Conservation (phyloP, 148 eudicot genomes). For the Nepenthes mirabilis region DNA sequence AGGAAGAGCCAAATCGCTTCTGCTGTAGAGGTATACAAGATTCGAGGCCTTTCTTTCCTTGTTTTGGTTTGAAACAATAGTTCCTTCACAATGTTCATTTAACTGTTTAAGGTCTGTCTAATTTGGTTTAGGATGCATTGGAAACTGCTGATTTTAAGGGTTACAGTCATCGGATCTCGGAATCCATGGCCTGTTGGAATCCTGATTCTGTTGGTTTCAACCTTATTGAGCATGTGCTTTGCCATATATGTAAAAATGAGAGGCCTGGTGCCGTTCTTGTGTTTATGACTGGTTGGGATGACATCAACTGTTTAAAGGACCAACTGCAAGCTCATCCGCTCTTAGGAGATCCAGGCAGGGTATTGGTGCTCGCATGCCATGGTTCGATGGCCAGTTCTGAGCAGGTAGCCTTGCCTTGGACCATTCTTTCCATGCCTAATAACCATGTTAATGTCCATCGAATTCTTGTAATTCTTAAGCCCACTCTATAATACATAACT, state of each 20-base stretch:
- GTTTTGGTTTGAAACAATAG: not conserved
- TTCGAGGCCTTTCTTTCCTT: constrained; percentile 2
- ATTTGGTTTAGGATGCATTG: constrained; percentile 58
- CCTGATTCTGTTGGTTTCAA: constrained; percentile 97
- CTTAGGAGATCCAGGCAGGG: constrained; percentile 79
- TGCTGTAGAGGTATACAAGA: constrained; percentile 64
- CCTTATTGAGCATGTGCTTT: constrained; percentile 79
- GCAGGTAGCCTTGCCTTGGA: constrained; percentile 44
- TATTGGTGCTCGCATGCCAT: constrained; percentile 90
- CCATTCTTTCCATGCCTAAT: not conserved
- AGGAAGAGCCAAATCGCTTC: constrained; percentile 95
- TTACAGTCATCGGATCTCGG: constrained; percentile 48
- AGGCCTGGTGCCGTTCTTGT: constrained; percentile 94
- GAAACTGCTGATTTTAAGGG: constrained; percentile 58
- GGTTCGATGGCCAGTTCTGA: constrained; percentile 97
- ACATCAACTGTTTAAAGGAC: constrained; percentile 83
- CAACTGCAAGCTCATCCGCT: constrained; percentile 89
- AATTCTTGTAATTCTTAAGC: not conserved
- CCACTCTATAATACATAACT: not conserved
- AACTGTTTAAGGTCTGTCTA: constrained; percentile 3
- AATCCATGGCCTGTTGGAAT: constrained; percentile 92
- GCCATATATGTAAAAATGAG: constrained; percentile 70
- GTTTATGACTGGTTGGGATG: constrained; percentile 99
- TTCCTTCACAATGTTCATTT: not conserved
- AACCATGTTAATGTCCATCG: not conserved